Evolutionary conservation across 306 rosid genomes (phyloP), one percentile per base, ranked within the genome.

Genomic region (Astragalus glycyphyllos): DNA sequence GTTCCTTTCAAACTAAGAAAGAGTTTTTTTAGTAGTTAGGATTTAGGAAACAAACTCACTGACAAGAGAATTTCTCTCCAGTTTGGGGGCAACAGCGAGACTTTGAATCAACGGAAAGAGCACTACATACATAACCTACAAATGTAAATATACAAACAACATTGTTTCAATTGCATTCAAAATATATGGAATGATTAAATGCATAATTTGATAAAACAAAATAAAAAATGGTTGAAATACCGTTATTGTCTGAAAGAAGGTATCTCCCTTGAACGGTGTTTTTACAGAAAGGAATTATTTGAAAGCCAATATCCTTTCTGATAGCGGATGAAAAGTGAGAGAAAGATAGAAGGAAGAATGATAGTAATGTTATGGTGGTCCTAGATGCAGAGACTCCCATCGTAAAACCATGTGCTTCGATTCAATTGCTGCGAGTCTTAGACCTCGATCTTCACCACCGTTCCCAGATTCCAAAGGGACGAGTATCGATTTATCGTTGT

Each of bases 191-290:
- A 26, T 26, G 0, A 26, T 26, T 1, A 26, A 2, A 20, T 20
- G 23, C 23, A 26, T 26, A 26, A 26, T 26, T 26, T 26, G 31
- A 26, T 1, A 26, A 26, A 26, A 26, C 4, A 26, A 26, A 26
- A 26, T 0, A 26, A 26, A 26, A 26, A 26, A 26, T 2, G 4
- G 31, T 26, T 26, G 31, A 31, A 12, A 51, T 56, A 86, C 98
- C 98, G 8, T 80, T 87, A 62, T 90, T 87, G 69, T 93, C 98
- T 6, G 98, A 76, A 8, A 90, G 84, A 32, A 85, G 73, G 83
- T 83, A 85, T 83, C 96, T 84, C 61, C 98, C 98, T 83, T 85
- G 97, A 69, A 93, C 94, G 14, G 98, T 93, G 82, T 55, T 88
- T 66, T 80, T 81, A 80, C 98, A 93, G 53, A 60, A 3, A 45